Evolutionary conservation across 2,329 filamentous ascomycete species (phyloP).

Genomic region (Microdochium nivale): DNA sequence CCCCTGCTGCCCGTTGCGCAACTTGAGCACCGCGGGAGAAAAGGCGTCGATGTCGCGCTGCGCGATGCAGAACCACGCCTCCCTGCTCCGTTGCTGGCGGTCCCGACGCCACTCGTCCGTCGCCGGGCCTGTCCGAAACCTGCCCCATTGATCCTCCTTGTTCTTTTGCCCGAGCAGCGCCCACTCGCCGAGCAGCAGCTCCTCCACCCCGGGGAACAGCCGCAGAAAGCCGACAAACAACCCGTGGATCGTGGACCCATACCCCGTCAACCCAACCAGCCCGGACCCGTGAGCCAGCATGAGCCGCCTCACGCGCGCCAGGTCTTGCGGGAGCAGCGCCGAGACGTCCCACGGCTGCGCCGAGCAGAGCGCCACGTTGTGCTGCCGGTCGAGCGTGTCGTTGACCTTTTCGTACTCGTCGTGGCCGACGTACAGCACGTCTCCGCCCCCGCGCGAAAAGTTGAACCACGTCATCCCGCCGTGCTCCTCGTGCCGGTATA

Average conservation of each 20-base stretch:
- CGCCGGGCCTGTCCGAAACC: not conserved
- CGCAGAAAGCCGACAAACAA: not conserved
- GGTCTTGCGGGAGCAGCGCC: not conserved
- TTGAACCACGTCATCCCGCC: conserved; percentile 12
- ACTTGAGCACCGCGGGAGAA: not conserved
- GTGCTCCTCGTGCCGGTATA: not conserved
- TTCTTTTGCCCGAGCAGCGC: not conserved
- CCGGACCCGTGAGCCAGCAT: not conserved
- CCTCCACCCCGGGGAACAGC: not conserved
- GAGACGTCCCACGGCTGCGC: not conserved
- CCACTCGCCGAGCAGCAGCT: not conserved
- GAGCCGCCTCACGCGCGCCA: not conserved
- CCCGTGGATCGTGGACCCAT: not conserved
- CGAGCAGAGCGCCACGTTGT: not conserved
- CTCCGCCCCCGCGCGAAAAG: conserved; percentile 10
- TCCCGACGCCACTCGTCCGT: not conserved
- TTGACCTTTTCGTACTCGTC: not conserved
- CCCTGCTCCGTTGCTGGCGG: not conserved
- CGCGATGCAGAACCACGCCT: not conserved
- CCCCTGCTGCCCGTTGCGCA: not conserved
- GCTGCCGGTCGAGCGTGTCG: not conserved
- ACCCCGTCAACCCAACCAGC: not conserved
- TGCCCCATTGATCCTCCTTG: not conserved
- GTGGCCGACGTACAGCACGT: conserved; percentile 6
- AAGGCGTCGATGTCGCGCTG: not conserved